Conservation (phyloP, 129 eudicot genomes). For the Helichrysum umbraculigerum region DNA sequence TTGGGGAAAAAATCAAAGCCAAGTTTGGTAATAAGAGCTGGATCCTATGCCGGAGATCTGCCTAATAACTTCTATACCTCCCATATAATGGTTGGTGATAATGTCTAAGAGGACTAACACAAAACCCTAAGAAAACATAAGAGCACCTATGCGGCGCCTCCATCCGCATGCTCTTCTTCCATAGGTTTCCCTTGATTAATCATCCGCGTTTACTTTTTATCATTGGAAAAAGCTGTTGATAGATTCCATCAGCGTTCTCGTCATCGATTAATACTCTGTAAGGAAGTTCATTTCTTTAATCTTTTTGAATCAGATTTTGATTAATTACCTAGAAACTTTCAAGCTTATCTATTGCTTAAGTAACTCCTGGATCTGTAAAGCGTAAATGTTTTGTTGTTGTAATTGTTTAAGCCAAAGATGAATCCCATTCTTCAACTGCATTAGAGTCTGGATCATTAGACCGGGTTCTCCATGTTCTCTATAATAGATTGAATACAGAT, state of each 20-base stretch:
- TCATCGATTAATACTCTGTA: conserved; percentile 3
- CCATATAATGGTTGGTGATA: conserved; percentile 27
- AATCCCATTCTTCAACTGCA: conserved; percentile 22
- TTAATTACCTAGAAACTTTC: not conserved
- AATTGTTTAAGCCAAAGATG: conserved; percentile 22
- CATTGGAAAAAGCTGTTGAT: conserved; percentile 6
- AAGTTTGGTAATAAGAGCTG: conserved; percentile 15
- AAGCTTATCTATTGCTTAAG: conserved; percentile 23
- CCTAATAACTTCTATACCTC: conserved; percentile 20
- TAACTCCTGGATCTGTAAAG: conserved; percentile 17
- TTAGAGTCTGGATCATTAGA: not conserved
- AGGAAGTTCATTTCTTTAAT: conserved; percentile 13
- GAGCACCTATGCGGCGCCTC: conserved; percentile 10
- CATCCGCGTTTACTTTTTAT: not conserved
- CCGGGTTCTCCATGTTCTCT: not conserved
- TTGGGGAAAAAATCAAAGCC: not conserved
- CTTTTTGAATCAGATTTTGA: not conserved
- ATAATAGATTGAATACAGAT: not conserved
- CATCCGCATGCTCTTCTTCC: not conserved
- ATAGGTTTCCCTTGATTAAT: conserved; percentile 1
- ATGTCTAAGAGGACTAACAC: conserved; percentile 10
- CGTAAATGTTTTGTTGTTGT: conserved; percentile 16
- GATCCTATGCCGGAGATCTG: conserved; percentile 12
- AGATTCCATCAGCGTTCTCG: conserved; percentile 5
- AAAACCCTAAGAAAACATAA: conserved; percentile 34